Percentiles rank a stretch among this genome's conserved stretches.
Conservation (phyloP, 371 early-diverging fungal species). For the Sporodiniella umbellata region DNA sequence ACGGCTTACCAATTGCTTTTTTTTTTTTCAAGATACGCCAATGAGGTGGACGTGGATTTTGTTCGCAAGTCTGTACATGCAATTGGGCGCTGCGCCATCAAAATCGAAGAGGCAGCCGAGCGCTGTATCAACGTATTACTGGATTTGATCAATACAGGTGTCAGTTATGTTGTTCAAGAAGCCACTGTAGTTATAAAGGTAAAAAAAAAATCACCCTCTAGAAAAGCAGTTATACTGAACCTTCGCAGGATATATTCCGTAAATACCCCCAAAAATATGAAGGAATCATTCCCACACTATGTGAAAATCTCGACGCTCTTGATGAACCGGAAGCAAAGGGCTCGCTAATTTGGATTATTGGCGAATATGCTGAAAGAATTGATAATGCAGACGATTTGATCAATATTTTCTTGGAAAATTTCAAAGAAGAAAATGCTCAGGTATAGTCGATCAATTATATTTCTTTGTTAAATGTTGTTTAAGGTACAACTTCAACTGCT, state of each 20-base stretch:
- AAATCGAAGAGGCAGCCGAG: conserved; percentile 86
- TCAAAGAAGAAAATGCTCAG: conserved; percentile 64
- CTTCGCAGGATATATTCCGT: conserved; percentile 83
- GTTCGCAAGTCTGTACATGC: conserved; percentile 88
- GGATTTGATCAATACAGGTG: conserved; percentile 88
- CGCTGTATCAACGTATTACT: conserved; percentile 83
- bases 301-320: conserved; percentile 79
- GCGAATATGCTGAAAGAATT: conserved; percentile 93
- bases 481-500: conserved; percentile 78
- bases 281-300: conserved; percentile 74
- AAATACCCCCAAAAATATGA: conserved; percentile 91
- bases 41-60: conserved; percentile 97
- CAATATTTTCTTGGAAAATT: conserved; percentile 68
- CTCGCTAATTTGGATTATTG: conserved; percentile 94
- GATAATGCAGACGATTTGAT: conserved; percentile 84
- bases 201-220: neutral
- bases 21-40: conserved; percentile 67
- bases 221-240: neutral
- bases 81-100: conserved; percentile 92
- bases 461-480: conserved; percentile 52
- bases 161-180: conserved; percentile 91
- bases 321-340: conserved; percentile 93
- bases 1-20: neutral
- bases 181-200: conserved; percentile 89
- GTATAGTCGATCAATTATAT: conserved; percentile 36